Conservation (phyloP, 177 flowering plant genomes). For the Vitis hybrid region DNA sequence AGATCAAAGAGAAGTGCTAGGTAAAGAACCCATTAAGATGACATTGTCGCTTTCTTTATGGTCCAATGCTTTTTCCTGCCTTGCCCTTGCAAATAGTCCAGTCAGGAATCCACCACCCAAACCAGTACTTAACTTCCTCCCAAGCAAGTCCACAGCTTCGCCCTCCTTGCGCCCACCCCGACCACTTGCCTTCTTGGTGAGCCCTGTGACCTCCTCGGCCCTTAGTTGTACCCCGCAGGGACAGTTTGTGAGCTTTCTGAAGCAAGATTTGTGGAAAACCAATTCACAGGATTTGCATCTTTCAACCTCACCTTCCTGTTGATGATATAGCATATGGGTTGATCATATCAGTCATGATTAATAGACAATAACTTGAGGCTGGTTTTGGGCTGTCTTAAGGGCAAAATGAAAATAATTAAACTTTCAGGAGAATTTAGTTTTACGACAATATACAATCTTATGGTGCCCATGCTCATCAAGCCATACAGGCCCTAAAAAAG, state of each 20-base stretch:
- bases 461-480: no score
- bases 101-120: conserved; percentile 52
- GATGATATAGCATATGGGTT: background rate
- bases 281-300: conserved; percentile 67
- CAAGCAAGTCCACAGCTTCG: conserved; percentile 24
- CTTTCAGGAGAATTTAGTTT: no score
- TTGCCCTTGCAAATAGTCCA: conserved; percentile 51
- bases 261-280: conserved; percentile 72
- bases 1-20: conserved; percentile 51
- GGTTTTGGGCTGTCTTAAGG: background rate
- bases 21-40: conserved; percentile 84
- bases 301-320: conserved; percentile 70
- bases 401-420: background rate
- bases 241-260: conserved; percentile 51
- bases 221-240: conserved; percentile 53
- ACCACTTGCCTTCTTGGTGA: conserved; percentile 15
- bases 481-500: no score
- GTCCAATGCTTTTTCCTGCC: conserved; percentile 29
- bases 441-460: no score
- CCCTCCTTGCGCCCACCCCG: conserved; percentile 8
- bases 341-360: background rate
- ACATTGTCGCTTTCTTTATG: conserved; percentile 41
- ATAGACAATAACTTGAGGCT: background rate
- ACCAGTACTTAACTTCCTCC: conserved; percentile 28
- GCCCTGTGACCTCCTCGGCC: conserved; percentile 7